Evolutionary conservation across 768 basidiomycete species (phyloP).

Genomic region (Tricholoma saponaceum): DNA sequence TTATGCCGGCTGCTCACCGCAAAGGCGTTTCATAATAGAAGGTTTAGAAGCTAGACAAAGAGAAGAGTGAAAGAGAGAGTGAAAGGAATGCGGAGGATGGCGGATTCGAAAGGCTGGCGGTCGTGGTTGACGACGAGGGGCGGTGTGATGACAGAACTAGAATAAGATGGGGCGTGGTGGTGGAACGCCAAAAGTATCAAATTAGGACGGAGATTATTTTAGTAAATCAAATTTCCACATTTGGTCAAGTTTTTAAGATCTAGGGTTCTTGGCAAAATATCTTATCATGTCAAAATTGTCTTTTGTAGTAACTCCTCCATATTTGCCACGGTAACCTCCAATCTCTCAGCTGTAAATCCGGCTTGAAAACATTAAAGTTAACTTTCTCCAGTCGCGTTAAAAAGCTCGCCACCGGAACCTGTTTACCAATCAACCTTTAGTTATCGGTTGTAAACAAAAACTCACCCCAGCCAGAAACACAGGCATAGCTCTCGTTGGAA

Average conservation of each 20-base stretch:
- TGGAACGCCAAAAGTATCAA: slow-evolving; percentile 22
- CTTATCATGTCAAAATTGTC: slow-evolving; percentile 30
- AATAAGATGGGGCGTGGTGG: slow-evolving; percentile 18
- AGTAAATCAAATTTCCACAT: slow-evolving; percentile 26
- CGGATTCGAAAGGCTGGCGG: slow-evolving; percentile 4
- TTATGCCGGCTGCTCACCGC: slow-evolving; percentile 42
- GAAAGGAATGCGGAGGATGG: not conserved
- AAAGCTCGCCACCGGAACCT: slow-evolving; percentile 69
- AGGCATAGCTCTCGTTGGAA: slow-evolving; percentile 59
- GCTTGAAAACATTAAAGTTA: slow-evolving; percentile 70
- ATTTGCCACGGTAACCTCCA: slow-evolving; percentile 80
- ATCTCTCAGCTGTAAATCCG: slow-evolving; percentile 58
- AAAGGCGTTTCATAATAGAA: slow-evolving; percentile 56
- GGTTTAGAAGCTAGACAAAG: not conserved
- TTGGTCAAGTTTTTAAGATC: slow-evolving; percentile 1
- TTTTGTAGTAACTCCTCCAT: slow-evolving; percentile 39
- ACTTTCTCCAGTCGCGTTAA: slow-evolving; percentile 62
- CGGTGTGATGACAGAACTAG: slow-evolving; percentile 19
- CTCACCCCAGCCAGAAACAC: slow-evolving; percentile 71
- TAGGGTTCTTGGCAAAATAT: not conserved
- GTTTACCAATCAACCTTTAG: slow-evolving; percentile 7
- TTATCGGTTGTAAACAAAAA: slow-evolving; percentile 15
- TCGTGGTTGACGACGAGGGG: slow-evolving; percentile 7
- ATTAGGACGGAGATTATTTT: slow-evolving; percentile 48
- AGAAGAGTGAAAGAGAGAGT: slow-evolving; percentile 9